A percentile compares a stretch with the other conserved stretches of the same genome.
Conservation (phyloP, 2,329 filamentous ascomycete species). For the Esteya vermicola region DNA sequence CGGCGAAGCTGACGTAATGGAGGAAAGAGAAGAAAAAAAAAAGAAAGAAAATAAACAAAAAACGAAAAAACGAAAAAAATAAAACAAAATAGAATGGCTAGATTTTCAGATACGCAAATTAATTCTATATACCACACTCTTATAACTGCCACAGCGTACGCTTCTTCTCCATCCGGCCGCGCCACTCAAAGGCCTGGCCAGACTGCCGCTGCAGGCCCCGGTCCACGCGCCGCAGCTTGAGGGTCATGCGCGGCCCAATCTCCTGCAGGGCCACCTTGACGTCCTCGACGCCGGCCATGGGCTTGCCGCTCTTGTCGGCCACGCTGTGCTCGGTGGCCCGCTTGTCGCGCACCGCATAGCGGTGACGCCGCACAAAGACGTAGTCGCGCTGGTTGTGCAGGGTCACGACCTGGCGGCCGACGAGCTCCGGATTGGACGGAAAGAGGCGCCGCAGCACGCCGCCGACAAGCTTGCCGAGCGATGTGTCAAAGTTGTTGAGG, state of each 20-base stretch:
- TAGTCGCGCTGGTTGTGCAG: constrained; percentile 93
- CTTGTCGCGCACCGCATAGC: constrained; percentile 90
- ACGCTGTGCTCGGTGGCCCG: constrained; percentile 76
- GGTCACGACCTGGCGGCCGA: constrained; percentile 80
- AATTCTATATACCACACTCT: neutral
- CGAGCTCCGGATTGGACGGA: constrained; percentile 56
- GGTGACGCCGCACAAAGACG: constrained; percentile 80
- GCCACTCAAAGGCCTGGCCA: constrained; percentile 81
- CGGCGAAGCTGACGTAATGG: constrained; percentile 15
- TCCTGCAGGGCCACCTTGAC: constrained; percentile 84
- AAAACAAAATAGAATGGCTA: neutral
- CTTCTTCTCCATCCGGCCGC: constrained; percentile 85
- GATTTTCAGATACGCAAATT: neutral
- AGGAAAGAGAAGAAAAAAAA: neutral
- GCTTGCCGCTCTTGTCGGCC: constrained; percentile 65
- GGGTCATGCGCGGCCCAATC: constrained; percentile 55
- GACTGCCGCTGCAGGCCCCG: constrained; percentile 60
- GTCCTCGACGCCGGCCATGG: constrained; percentile 70
- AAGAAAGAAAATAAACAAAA: neutral
- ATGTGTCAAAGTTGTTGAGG: constrained; percentile 88
- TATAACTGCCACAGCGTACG: constrained; percentile 86
- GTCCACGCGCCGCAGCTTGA: constrained; percentile 84
- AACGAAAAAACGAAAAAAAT: neutral
- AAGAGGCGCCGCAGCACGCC: constrained; percentile 70
- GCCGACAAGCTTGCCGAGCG: constrained; percentile 75